Evolutionary conservation across 805 yeast genomes (phyloP).

Genomic region (Trichomonascus vanleenenianus): DNA sequence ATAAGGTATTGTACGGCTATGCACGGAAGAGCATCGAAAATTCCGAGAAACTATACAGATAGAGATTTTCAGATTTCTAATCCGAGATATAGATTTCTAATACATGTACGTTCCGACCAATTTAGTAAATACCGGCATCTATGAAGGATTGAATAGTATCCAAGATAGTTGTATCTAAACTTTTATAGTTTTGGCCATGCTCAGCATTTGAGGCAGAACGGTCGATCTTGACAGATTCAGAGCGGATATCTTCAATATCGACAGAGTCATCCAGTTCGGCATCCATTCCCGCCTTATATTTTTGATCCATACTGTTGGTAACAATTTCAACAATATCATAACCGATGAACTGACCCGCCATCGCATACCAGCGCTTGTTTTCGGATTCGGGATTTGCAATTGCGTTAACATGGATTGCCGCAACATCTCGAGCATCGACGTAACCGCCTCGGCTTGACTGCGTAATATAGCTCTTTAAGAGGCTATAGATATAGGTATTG

Average conservation of each 20-base stretch:
- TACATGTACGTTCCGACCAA: no score
- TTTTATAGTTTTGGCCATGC: slow-evolving; percentile 7
- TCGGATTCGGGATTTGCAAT: slow-evolving; percentile 30
- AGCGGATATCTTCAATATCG: neutral
- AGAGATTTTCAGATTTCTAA: no score
- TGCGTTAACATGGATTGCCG: slow-evolving; percentile 47
- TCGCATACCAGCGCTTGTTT: slow-evolving; percentile 22
- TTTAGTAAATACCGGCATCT: slow-evolving; percentile 2
- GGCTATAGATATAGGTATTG: slow-evolving; percentile 27
- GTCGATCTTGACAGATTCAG: slow-evolving; percentile 4
- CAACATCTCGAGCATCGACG: slow-evolving; percentile 58
- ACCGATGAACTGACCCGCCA: neutral
- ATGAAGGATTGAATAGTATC: slow-evolving; percentile 8
- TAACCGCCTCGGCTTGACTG: slow-evolving; percentile 15
- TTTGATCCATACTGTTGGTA: neutral
- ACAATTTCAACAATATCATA: slow-evolving; percentile 13
- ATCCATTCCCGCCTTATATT: neutral
- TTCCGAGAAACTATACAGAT: no score
- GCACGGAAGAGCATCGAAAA: no score
- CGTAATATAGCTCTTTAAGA: slow-evolving; percentile 22
- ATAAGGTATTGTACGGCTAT: no score
- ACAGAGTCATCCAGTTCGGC: neutral
- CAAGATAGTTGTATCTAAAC: slow-evolving; percentile 9
- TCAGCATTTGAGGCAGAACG: slow-evolving; percentile 4
- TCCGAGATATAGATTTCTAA: no score